phyloP scores from a whole-genome alignment of 129 eudicot species.

The Flaveria trinervia region DNA sequence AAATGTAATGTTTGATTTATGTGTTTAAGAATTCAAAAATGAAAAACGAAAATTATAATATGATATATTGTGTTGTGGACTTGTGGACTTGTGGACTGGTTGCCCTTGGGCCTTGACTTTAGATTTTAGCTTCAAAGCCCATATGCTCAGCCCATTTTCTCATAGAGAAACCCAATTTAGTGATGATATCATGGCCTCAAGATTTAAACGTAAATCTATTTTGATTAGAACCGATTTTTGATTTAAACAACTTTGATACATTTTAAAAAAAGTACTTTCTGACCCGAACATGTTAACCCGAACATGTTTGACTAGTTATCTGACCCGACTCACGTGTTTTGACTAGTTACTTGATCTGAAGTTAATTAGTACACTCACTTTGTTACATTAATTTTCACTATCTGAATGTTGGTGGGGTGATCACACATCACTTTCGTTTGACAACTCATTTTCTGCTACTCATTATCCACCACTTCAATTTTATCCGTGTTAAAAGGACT shows the following conservation, averaged over 20 bases:
- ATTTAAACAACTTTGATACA: neutral
- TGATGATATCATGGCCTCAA: too few relatives aligned
- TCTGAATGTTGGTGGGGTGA: neutral
- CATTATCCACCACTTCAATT: neutral
- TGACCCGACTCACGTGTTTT: too few relatives aligned
- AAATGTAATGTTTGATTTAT: too few relatives aligned
- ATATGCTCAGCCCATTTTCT: neutral
- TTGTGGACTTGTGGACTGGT: too few relatives aligned
- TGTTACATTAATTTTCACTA: neutral
- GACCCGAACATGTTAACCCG: neutral
- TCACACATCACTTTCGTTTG: conserved; percentile 10
- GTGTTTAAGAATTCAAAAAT: too few relatives aligned
- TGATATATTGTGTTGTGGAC: too few relatives aligned
- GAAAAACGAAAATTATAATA: too few relatives aligned
- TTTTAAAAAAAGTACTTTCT: neutral
- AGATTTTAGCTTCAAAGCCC: neutral
- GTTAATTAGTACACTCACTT: neutral
- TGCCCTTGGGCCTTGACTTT: neutral
- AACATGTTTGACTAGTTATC: neutral
- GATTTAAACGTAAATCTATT: neutral
- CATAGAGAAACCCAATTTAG: neutral
- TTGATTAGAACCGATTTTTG: neutral
- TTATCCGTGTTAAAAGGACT: neutral
- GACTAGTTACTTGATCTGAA: too few relatives aligned
- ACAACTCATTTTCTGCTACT: neutral